These are phyloP conservation scores for Elsinoe batatas DNA, from an alignment of 2,329 filamentous ascomycete genomes.

Conservation along the genomic window DNA sequence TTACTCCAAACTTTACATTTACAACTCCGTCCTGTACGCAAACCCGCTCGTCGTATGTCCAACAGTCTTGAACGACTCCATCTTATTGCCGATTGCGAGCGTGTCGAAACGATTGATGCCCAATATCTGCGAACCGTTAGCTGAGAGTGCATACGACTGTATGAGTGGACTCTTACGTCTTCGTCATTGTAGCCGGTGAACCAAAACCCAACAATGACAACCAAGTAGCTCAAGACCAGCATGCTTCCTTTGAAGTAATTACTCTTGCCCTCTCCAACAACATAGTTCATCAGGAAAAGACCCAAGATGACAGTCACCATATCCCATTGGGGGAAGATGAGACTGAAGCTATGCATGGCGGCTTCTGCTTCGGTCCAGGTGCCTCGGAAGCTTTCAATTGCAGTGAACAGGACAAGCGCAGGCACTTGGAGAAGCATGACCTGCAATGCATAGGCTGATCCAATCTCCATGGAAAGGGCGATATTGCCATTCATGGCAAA, in stretches of 20 bases:
- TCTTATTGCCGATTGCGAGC: conserved; percentile 26
- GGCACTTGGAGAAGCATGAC: conserved; percentile 93
- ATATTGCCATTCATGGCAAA: conserved; percentile 99
- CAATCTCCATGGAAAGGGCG: conserved; percentile 96
- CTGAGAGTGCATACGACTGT: conserved; percentile 15
- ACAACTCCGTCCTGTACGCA: conserved; percentile 24
- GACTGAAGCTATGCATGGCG: conserved; percentile 58
- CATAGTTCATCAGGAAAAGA: conserved; percentile 91
- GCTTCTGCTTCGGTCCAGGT: conserved; percentile 45
- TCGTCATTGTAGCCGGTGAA: conserved; percentile 58
- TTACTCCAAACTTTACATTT: background rate
- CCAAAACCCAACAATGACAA: conserved; percentile 86
- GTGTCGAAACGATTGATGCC: conserved; percentile 40
- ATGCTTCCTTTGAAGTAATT: conserved; percentile 99
- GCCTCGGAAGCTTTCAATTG: conserved; percentile 47
- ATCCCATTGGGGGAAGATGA: conserved; percentile 98
- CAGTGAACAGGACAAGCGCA: conserved; percentile 83
- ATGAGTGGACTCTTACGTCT: conserved; percentile 27
- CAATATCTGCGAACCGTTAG: conserved; percentile 25
- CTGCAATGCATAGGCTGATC: conserved; percentile 90
- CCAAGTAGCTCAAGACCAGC: conserved; percentile 81
- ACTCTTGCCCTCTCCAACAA: conserved; percentile 97
- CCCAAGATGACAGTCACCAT: conserved; percentile 96
- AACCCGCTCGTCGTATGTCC: conserved; percentile 29
- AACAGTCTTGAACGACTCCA: conserved; percentile 34